Base-by-base conservation (phyloP, 2,329 filamentous ascomycete species). In the Alternaria viburni region DNA sequence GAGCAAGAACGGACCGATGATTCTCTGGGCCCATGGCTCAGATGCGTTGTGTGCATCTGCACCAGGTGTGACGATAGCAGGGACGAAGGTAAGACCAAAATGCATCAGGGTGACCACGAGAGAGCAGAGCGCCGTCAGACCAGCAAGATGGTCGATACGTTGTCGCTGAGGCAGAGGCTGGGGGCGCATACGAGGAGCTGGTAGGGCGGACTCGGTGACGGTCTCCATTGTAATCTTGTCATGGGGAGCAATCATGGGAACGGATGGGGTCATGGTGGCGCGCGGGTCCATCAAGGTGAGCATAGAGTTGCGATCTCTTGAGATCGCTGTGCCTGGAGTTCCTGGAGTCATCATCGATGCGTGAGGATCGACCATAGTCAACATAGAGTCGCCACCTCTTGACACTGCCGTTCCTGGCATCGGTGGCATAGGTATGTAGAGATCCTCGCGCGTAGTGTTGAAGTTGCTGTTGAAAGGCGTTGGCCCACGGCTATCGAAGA, bases 71-170 rank as follows among this genome's bases (percentile, higher is more conserved):
- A 82, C 78, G 2, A 66, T 57, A 5, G 66, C 66, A 17, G 81
- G 77, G 17, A 82, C 77, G 63, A 83, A 84, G 5, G 82, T 83
- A 8, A 83, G 71, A 15, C 77, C 75, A 65, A 84, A 84, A 69
- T 84, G 82, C 60, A 81, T 81, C 10, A 82, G 61, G 1, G 82
- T 83, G 9, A 85, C 83, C 25, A 82, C 71, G 26, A 84, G 69
- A 52, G 82, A 80, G 61, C 79, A 82, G 6, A 84, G 55, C 1
- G 81, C 81, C 11, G 83, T 80, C 5, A 85, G 70, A 36, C 83
- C 83, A 12, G 83, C 82, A 17, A 85, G 74, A 68, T 85, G 81
- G 65, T 84, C 83, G 44, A 84, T 78, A 32, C 83, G 78, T 21
- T 73, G 44, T 5, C 72, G 69, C 12, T 68, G 66, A 15, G 67